These are phyloP conservation scores for Thielaviopsis euricoi DNA, from an alignment of 2,329 filamentous ascomycete genomes.

Conservation along the genomic window DNA sequence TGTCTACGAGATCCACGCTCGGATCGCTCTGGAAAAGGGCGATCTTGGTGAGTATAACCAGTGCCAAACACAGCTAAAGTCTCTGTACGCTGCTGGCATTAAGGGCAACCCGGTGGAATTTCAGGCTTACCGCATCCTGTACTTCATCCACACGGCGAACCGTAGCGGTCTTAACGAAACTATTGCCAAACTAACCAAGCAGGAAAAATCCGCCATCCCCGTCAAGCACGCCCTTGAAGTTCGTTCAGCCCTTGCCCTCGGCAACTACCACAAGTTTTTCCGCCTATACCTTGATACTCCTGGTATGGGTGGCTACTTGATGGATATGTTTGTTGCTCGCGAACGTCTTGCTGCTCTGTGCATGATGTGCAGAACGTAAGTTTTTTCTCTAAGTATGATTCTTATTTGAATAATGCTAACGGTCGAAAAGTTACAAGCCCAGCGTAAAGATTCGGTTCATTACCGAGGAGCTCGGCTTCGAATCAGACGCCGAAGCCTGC, in stretches of 20 bases:
- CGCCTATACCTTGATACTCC: constrained; percentile 85
- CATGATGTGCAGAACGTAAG: constrained; percentile 90
- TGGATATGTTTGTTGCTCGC: constrained; percentile 97
- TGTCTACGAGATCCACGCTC: constrained; percentile 94
- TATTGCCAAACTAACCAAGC: constrained; percentile 93
- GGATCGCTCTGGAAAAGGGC: constrained; percentile 93
- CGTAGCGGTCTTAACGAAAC: constrained; percentile 96
- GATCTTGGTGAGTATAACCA: constrained; percentile 99
- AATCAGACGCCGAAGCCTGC: constrained; percentile 76
- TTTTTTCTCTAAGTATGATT: constrained; percentile 15
- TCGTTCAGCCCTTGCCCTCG: constrained; percentile 76
- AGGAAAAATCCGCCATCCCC: constrained; percentile 74
- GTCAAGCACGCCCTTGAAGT: constrained; percentile 87
- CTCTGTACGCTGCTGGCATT: constrained; percentile 71
- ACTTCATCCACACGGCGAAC: constrained; percentile 98
- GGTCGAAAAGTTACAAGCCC: constrained; percentile 61
- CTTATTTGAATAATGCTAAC: background rate
- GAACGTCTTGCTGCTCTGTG: constrained; percentile 83
- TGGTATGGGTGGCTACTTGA: constrained; percentile 94
- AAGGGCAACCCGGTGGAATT: constrained; percentile 89
- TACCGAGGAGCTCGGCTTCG: constrained; percentile 90
- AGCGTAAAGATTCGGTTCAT: constrained; percentile 80
- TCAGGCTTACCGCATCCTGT: constrained; percentile 97
- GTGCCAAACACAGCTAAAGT: constrained; percentile 94
- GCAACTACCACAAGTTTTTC: constrained; percentile 97